Evolutionary conservation across 2,329 filamentous ascomycete genomes (phyloP).

Genomic region (Pezicula rhizophila): DNA sequence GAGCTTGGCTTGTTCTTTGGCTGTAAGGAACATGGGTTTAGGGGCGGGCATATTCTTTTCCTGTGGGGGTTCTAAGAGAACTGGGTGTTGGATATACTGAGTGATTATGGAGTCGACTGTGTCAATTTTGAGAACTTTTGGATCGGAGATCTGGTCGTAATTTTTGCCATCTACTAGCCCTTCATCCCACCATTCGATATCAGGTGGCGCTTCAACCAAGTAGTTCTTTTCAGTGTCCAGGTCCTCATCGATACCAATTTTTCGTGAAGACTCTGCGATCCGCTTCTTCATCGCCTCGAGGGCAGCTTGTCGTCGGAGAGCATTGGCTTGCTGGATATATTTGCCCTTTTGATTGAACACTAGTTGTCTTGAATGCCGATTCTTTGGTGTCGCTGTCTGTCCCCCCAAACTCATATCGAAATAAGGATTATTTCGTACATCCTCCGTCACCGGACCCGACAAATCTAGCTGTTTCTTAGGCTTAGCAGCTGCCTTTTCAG

Average conservation of each 20-base stretch:
- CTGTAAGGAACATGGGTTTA: conserved; percentile 89
- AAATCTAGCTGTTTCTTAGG: conserved; percentile 47
- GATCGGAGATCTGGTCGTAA: conserved; percentile 65
- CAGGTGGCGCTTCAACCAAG: conserved; percentile 74
- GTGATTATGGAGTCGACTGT: conserved; percentile 83
- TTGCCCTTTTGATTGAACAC: conserved; percentile 95
- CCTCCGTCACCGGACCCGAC: conserved; percentile 50
- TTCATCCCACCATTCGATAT: conserved; percentile 97
- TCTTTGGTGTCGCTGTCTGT: conserved; percentile 51
- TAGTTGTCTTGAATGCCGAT: conserved; percentile 67
- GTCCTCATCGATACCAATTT: conserved; percentile 91
- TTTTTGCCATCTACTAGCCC: conserved; percentile 68
- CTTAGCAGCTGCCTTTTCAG: conserved; percentile 35
- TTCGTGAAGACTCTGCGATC: conserved; percentile 80
- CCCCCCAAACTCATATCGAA: conserved; percentile 65
- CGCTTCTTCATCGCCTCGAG: conserved; percentile 92
- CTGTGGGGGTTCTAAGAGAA: conserved; percentile 84
- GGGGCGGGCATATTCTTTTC: conserved; percentile 72
- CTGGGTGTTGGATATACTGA: conserved; percentile 85
- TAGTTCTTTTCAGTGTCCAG: conserved; percentile 85
- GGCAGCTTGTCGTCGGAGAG: conserved; percentile 77
- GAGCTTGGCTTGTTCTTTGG: conserved; percentile 85
- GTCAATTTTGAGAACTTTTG: conserved; percentile 64
- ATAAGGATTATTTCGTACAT: conserved; percentile 70
- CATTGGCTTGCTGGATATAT: conserved; percentile 91